Conservation (phyloP, 345 rosid genomes). For the Euclidium syriacum region DNA sequence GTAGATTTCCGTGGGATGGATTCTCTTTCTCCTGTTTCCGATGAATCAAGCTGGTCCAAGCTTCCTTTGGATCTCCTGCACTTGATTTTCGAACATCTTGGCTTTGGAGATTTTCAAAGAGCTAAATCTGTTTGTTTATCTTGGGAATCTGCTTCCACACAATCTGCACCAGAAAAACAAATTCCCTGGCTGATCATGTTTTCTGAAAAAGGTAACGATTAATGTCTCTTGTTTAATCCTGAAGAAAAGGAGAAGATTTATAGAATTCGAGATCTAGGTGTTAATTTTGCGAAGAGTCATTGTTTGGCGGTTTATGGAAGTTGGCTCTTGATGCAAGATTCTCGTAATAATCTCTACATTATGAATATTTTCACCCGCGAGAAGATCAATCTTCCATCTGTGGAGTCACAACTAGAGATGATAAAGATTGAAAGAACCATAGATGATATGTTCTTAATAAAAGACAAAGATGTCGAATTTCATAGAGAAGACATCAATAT, state of each 20-base stretch:
- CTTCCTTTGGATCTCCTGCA: too few relatives aligned
- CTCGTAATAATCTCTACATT: background rate
- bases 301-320: background rate
- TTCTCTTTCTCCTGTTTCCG: too few relatives aligned
- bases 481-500: background rate
- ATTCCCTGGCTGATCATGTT: slow-evolving; percentile 1
- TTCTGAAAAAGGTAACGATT: background rate
- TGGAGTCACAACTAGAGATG: background rate
- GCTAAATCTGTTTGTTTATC: background rate
- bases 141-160: background rate
- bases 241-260: background rate
- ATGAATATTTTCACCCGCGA: background rate
- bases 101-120: too few relatives aligned
- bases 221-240: background rate
- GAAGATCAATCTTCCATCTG: background rate
- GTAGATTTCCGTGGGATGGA: too few relatives aligned
- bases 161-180: background rate
- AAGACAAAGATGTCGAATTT: too few relatives aligned
- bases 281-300: background rate
- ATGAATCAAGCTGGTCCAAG: too few relatives aligned
- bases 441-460: too few relatives aligned
- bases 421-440: background rate
- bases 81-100: too few relatives aligned
- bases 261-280: background rate
- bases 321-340: background rate